Evolutionary conservation across 2,329 filamentous ascomycete species (phyloP), one percentile per base, ranked within the genome.

Genomic region (Chrysosphaeria jannelii): DNA sequence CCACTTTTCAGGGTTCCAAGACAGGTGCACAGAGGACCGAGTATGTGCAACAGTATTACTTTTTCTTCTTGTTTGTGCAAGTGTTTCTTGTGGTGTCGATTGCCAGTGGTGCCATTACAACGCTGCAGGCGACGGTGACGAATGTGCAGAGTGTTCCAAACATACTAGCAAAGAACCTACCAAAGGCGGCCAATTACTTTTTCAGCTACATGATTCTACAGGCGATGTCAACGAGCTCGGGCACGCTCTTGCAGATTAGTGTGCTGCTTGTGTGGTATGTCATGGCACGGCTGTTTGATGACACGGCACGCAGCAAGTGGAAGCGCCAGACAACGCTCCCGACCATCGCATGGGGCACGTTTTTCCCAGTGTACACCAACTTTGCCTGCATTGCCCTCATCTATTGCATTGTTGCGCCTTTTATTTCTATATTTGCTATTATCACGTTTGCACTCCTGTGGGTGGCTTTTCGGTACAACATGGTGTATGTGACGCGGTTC

Each of bases 191-290:
- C 34, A 90, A 91, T 39, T 97, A 93, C 44, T 97, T 93, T 50
- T 93, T 91, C 52, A 81, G 76, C 1, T 97, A 97, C 55, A 79
- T 97, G 65, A 69, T 91, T 39, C 64, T 97, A 7, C 85, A 93
- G 37, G 76, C 79, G 1, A 54, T 93, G 35, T 78, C 75, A 30
- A 78, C 75, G 30, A 90, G 78, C 41, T 81, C 81, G 2, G 78
- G 72, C 41, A 81, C 75, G 1, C 50, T 93, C 4, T 50, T 91
- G 8, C 85, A 93, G 37, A 58, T 89, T 13, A 63, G 61, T n/a
- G 60, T 65, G 4, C 53, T 97, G 4, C 38, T 78, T 21, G 51
- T 68, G 31, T 89, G 79, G 66, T 89, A 78, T 35, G 36, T 93
- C 12, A 41, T 89, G 21, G 69, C 72, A 2, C 71, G 66, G 2